These are phyloP conservation scores for Euclidium syriacum DNA, from an alignment of 345 rosid genomes.

Conservation along the genomic window DNA sequence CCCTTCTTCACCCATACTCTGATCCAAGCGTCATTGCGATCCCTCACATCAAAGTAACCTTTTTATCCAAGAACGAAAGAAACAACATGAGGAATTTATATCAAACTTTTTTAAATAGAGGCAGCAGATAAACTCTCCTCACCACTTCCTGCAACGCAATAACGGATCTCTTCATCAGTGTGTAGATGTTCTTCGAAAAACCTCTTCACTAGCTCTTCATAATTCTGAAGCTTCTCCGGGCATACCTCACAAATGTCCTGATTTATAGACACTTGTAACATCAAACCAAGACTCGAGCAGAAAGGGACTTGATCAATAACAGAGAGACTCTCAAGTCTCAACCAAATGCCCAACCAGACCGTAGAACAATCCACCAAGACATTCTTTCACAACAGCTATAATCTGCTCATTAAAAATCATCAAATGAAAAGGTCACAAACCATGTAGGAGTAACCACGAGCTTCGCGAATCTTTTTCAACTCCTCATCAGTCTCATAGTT, in stretches of 20 bases:
- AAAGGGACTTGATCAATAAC: no score
- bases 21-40: slow-evolving; percentile 63
- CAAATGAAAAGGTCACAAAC: slow-evolving; percentile 35
- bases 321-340: no score
- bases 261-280: not conserved
- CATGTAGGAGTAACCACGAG: slow-evolving; percentile 86
- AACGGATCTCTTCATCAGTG: slow-evolving; percentile 96
- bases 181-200: slow-evolving; percentile 94
- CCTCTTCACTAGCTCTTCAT: slow-evolving; percentile 76
- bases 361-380: no score
- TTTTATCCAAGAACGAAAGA: slow-evolving; percentile 17
- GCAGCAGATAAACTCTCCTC: slow-evolving; percentile 3
- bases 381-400: not conserved
- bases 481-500: slow-evolving; percentile 81
- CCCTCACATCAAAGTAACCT: slow-evolving; percentile 93
- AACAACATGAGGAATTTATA: not conserved
- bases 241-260: slow-evolving; percentile 88
- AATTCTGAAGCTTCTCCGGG: slow-evolving; percentile 83
- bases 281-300: slow-evolving; percentile 6
- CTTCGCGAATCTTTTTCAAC: slow-evolving; percentile 78
- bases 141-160: slow-evolving; percentile 94
- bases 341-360: no score
- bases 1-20: slow-evolving; percentile 90
- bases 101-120: not conserved
- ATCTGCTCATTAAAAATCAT: not conserved